phyloP scores from a whole-genome alignment of 306 rosid genomes.

The Acacia crassicarpa region DNA sequence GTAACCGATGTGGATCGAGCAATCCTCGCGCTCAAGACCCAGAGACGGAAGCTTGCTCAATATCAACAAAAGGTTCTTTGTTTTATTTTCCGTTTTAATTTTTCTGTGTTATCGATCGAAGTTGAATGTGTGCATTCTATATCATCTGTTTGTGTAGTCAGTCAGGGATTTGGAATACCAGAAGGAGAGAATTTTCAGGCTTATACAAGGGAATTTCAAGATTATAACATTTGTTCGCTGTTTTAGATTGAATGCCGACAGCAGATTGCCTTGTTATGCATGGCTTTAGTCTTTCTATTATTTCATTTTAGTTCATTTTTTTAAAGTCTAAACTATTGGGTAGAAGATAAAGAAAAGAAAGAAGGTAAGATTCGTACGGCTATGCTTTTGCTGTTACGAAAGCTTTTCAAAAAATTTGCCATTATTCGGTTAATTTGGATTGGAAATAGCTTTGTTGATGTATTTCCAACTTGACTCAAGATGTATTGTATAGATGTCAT shows the following conservation, averaged over 20 bases:
- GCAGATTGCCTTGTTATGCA: background rate
- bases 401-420: background rate
- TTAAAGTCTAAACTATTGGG: background rate
- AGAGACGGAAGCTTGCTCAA: constrained; percentile 90
- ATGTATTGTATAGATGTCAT: background rate
- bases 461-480: background rate
- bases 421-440: background rate
- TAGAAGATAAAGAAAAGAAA: background rate
- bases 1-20: constrained; percentile 96
- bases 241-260: background rate
- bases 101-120: background rate
- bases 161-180: background rate
- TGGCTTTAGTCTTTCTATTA: background rate
- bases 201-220: background rate
- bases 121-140: background rate
- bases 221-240: background rate
- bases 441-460: background rate
- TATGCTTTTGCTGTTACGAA: background rate
- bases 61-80: constrained; percentile 80
- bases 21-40: constrained; percentile 92
- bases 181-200: background rate
- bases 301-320: background rate
- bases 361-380: background rate
- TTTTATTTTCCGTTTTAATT: background rate
- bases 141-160: background rate